Conservation (phyloP, 2,329 filamentous ascomycete genomes). For the Pseudogymnoascus verrucosus region DNA sequence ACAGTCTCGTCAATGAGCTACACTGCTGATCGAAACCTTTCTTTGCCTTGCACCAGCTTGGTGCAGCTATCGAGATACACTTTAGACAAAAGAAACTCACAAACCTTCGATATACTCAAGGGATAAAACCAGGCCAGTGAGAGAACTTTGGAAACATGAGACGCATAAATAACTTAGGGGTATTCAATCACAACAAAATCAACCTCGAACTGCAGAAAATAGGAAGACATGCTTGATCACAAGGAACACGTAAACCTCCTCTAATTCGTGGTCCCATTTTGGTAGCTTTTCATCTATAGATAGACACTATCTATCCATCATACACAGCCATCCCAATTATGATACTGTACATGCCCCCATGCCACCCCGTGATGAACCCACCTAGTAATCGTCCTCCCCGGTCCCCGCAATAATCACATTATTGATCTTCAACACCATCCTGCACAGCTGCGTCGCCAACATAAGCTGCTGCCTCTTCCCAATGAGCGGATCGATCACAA, state of each 20-base stretch:
- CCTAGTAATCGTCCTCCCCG: constrained; percentile 79
- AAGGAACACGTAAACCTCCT: not conserved
- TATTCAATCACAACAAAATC: not conserved
- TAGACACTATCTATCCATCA: constrained; percentile 10
- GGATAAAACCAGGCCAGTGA: not conserved
- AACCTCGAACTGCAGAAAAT: not conserved
- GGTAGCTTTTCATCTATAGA: constrained; percentile 8
- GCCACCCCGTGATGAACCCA: not conserved
- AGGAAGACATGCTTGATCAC: not conserved
- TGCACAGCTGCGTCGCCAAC: constrained; percentile 91
- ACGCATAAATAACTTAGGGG: not conserved
- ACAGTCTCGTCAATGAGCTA: not conserved
- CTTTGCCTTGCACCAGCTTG: not conserved
- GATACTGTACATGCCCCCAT: constrained; percentile 8
- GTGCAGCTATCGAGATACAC: not conserved
- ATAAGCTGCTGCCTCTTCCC: constrained; percentile 96
- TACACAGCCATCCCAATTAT: constrained; percentile 9
- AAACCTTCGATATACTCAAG: no score
- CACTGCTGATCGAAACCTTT: not conserved
- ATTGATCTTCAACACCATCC: constrained; percentile 97
- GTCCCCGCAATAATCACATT: constrained; percentile 88
- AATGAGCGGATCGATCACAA: constrained; percentile 96
- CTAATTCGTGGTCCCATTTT: constrained; percentile 9
- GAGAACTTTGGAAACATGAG: no score
- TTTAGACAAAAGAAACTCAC: not conserved